phyloP scores from a whole-genome alignment of 176 grass and related monocot species.

The Echinochloa phyllopogon region DNA sequence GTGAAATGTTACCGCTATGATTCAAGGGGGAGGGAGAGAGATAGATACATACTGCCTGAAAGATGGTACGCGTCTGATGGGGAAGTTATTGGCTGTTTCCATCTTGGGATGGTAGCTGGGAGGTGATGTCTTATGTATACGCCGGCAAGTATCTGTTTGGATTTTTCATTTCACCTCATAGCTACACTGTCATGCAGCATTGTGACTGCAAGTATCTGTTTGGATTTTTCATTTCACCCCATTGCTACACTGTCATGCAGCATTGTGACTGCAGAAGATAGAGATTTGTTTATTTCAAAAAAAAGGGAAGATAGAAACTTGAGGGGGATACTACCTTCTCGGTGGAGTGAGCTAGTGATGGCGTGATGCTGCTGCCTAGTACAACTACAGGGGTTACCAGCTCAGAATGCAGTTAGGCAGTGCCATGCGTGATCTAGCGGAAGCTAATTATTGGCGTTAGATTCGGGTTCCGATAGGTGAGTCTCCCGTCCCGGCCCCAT shows the following conservation, averaged over 20 bases:
- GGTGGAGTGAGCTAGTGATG: neutral
- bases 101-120: neutral
- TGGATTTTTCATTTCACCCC: no score
- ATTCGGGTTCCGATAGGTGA: neutral
- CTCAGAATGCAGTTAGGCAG: neutral
- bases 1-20: conserved; percentile 17
- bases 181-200: neutral
- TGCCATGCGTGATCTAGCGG: conserved; percentile 5
- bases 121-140: neutral
- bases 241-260: no score
- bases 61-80: neutral
- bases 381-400: neutral
- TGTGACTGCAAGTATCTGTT: no score
- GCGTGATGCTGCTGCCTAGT: no score
- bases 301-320: no score
- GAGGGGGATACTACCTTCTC: neutral
- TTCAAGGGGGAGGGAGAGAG: neutral
- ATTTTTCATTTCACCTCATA: neutral
- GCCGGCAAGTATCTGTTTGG: neutral
- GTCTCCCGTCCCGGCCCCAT: neutral
- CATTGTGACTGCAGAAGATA: no score
- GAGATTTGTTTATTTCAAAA: no score
- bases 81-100: neutral
- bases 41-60: neutral
- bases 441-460: conserved; percentile 22